Base-by-base conservation (phyloP, 495 filamentous ascomycete genomes). In the Parmelia sp. region DNA sequence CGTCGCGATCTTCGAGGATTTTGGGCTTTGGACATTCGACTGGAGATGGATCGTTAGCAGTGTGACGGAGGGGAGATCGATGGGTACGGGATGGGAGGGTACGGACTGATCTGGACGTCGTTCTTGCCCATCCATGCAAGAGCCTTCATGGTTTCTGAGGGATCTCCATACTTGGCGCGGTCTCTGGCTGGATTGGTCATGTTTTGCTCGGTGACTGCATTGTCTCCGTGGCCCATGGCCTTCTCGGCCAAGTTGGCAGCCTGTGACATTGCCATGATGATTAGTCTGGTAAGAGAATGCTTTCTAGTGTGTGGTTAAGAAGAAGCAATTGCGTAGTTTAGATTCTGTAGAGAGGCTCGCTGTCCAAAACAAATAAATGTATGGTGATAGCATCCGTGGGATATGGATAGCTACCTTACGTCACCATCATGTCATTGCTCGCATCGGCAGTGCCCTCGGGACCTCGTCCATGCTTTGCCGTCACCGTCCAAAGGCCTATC, bases 51-150 rank as follows among this genome's bases (percentile, higher is more conserved):
- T 7, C 3, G 10, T 10, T 53, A 19, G 56, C 49, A 8, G 14
- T 6, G 27, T 42, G 42, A 66, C 11, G n/a, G 1, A 14, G 29
- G 19, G 36, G 11, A 44, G 33, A 14, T 29, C 23, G 14, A 21
- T 49, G 27, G n/a, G 29, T 3, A 1, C 19, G 27, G 33, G 49
- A 15, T 27, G 15, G 33, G 19, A 31, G 11, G 3, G 49, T 19
- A 75, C 73, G 62, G 67, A 79, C 80, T 70, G 42, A 89, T 74
- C 65, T 83, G 61, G 5, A 90, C 86, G 35, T 76, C 78, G 60
- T 88, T 84, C 74, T 89, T 89, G 37, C 87, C 88, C 75, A 84
- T 81, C 88, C 88, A 91, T 23, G 76, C 79, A 15, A 91, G 74
- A 0, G 88, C 89, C 70, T 88, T 86, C 88, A 92, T 92, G 40